phyloP scores from a whole-genome alignment of 331 rosid species.

The Stylosanthes scabra region DNA sequence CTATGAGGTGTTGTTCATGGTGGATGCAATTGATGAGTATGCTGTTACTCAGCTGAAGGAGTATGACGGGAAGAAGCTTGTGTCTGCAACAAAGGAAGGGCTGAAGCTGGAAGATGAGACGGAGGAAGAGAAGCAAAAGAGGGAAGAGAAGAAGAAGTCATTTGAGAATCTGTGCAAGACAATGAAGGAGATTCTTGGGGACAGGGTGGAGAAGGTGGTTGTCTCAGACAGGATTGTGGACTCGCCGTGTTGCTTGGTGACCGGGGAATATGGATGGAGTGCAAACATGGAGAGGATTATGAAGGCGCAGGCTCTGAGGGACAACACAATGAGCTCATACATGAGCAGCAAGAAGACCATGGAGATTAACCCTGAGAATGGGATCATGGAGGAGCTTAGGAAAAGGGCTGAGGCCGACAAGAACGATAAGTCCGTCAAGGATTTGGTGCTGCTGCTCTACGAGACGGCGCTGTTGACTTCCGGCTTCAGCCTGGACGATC shows the following conservation, averaged over 20 bases:
- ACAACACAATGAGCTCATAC: slow-evolving; percentile 66
- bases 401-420: slow-evolving; percentile 66
- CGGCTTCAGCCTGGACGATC: slow-evolving; percentile 72
- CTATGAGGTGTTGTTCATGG: slow-evolving; percentile 67
- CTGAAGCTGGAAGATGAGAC: slow-evolving; percentile 62
- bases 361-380: slow-evolving; percentile 75
- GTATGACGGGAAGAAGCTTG: slow-evolving; percentile 67
- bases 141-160: slow-evolving; percentile 63
- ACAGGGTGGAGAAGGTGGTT: slow-evolving; percentile 63
- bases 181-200: slow-evolving; percentile 62
- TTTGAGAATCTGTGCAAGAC: slow-evolving; percentile 64
- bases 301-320: slow-evolving; percentile 71
- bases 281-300: slow-evolving; percentile 79
- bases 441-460: slow-evolving; percentile 58
- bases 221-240: slow-evolving; percentile 69
- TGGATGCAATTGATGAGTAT: slow-evolving; percentile 71
- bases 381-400: slow-evolving; percentile 75
- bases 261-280: slow-evolving; percentile 70
- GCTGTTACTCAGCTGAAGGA: slow-evolving; percentile 66
- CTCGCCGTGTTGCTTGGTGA: slow-evolving; percentile 78
- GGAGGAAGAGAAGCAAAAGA: slow-evolving; percentile 58
- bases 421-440: slow-evolving; percentile 61
- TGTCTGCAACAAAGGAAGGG: slow-evolving; percentile 69
- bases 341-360: slow-evolving; percentile 72
- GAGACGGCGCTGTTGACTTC: slow-evolving; percentile 62